Conservation (phyloP, 2,329 filamentous ascomycete genomes). For the Pseudomassariella vexata region DNA sequence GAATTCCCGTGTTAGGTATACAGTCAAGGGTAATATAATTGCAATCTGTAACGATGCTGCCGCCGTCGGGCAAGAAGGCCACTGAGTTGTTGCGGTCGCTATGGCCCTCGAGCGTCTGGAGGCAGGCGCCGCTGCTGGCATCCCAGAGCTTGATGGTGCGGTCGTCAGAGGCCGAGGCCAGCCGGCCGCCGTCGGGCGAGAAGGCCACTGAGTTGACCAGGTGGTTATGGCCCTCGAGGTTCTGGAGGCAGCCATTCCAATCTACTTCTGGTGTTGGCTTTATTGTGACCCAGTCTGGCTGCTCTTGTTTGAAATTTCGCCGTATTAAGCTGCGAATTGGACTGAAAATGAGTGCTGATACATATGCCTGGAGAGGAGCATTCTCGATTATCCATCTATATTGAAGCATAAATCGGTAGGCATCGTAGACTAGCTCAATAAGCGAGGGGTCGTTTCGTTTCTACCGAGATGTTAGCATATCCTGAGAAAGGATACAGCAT, state of each 20-base stretch:
- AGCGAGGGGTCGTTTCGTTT: too few species aligned
- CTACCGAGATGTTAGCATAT: too few species aligned
- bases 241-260: constrained; percentile 5
- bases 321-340: constrained; percentile 16
- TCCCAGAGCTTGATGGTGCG: constrained; percentile 4
- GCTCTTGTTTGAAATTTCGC: constrained; percentile 10
- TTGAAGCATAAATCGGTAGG: constrained; percentile 23
- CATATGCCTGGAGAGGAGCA: constrained; percentile 27
- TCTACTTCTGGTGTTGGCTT: constrained; percentile 3
- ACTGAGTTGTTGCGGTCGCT: too few species aligned
- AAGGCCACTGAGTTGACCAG: background rate
- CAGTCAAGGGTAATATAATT: too few species aligned
- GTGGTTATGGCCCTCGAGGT: constrained; percentile 3
- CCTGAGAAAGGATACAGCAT: too few species aligned
- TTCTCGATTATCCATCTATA: too few species aligned
- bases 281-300: constrained; percentile 11
- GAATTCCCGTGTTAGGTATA: too few species aligned
- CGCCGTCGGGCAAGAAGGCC: too few species aligned
- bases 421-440: constrained; percentile 22
- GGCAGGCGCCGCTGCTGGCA: too few species aligned
- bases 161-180: constrained; percentile 5
- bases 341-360: constrained; percentile 26
- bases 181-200: constrained; percentile 4
- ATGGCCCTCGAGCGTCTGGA: too few species aligned
- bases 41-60: too few species aligned